phyloP scores from a whole-genome alignment of 2,329 filamentous ascomycete genomes.

The Colletotrichum tamarilloi region DNA sequence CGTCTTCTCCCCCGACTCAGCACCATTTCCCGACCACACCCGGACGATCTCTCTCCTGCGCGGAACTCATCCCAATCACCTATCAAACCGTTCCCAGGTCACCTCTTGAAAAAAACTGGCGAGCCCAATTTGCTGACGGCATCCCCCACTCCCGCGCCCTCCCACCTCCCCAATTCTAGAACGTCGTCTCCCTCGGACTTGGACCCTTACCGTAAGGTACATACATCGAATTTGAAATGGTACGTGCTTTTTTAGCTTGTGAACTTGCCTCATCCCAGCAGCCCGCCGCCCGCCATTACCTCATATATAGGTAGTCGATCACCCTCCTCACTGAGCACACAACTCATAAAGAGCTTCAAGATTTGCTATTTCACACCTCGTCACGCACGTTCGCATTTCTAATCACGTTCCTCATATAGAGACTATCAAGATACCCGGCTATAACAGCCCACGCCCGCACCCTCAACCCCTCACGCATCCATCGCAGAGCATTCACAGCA shows the following conservation, averaged over 20 bases:
- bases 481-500: conserved; percentile 27
- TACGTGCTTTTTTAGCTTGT: conserved; percentile 14
- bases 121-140: background rate
- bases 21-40: background rate
- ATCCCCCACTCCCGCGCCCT: background rate
- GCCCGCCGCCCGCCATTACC: background rate
- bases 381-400: background rate
- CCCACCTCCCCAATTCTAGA: background rate
- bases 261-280: conserved; percentile 14
- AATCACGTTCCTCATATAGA: background rate
- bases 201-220: background rate
- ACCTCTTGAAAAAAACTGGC: background rate
- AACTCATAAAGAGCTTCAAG: background rate
- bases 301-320: conserved; percentile 12
- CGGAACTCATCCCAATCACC: background rate
- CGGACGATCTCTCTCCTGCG: background rate
- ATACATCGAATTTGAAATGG: conserved; percentile 14
- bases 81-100: background rate
- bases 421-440: conserved; percentile 15
- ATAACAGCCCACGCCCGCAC: conserved; percentile 4
- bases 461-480: background rate
- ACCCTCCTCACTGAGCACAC: background rate
- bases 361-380: background rate
- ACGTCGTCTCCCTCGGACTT: background rate
- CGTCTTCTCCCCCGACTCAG: conserved; percentile 21